Conservation (phyloP, 2,329 filamentous ascomycete genomes). For the Clonostachys byssicola region DNA sequence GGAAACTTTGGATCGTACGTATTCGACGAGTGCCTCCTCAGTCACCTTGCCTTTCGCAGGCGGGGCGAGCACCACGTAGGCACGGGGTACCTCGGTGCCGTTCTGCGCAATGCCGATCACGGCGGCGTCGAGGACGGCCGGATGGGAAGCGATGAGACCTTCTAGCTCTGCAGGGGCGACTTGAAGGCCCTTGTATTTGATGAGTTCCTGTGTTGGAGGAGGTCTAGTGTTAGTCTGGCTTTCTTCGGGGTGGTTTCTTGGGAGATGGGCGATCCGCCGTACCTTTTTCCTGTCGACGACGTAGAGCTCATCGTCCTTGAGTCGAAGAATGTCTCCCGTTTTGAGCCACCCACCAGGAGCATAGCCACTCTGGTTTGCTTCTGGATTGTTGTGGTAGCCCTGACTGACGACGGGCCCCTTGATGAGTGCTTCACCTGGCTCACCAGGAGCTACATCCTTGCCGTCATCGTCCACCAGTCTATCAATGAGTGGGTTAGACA, state of each 20-base stretch:
- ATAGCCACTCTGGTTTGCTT: constrained; percentile 60
- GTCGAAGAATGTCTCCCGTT: constrained; percentile 73
- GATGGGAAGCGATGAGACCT: constrained; percentile 32
- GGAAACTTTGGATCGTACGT: constrained; percentile 25
- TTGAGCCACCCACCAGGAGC: constrained; percentile 60
- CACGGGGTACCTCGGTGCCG: constrained; percentile 43
- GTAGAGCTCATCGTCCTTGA: constrained; percentile 66
- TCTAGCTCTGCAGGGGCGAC: constrained; percentile 65
- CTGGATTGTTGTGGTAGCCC: constrained; percentile 66
- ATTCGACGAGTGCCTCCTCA: constrained; percentile 14
- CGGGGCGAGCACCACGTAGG: constrained; percentile 21
- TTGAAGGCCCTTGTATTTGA: constrained; percentile 56
- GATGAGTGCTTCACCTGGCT: constrained; percentile 60
- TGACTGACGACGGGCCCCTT: constrained; percentile 68
- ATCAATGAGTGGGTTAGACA: not conserved
- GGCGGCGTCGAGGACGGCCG: constrained; percentile 49
- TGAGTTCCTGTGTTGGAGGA: constrained; percentile 42
- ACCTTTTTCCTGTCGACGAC: constrained; percentile 78
- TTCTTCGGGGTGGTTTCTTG: too few species aligned
- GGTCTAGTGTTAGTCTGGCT: constrained; percentile 18
- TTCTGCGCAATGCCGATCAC: constrained; percentile 52
- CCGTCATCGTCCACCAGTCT: constrained; percentile 32
- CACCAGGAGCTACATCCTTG: constrained; percentile 28
- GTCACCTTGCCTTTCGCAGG: constrained; percentile 13
- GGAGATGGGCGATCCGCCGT: not conserved